Evolutionary conservation across 441 rosid species (phyloP).

Genomic region (Capsella rubella): DNA sequence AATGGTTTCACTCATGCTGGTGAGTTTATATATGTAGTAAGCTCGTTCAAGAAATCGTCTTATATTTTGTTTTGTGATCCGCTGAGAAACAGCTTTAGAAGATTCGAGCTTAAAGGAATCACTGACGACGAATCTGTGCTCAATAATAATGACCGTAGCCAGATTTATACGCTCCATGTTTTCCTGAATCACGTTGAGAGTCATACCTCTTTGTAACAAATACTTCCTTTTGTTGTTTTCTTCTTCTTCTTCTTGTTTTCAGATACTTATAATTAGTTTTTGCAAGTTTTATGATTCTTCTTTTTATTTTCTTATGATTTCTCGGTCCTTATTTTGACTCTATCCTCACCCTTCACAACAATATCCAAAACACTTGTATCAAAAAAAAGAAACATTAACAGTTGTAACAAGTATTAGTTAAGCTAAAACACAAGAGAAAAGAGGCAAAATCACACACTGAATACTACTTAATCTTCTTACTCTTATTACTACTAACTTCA

Average conservation of each 20-base stretch:
- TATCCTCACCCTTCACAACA: constrained; percentile 11
- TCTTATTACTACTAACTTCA: constrained; percentile 17
- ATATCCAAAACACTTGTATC: background rate
- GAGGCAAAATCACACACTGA: constrained; percentile 30
- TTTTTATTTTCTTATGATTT: background rate
- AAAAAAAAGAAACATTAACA: background rate
- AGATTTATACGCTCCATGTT: background rate
- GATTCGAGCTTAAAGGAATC: background rate
- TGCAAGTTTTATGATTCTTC: background rate
- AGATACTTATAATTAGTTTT: background rate
- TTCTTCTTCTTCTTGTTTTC: background rate
- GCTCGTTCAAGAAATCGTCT: background rate
- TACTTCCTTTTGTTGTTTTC: background rate
- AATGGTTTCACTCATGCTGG: constrained; percentile 4
- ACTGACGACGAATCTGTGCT: background rate
- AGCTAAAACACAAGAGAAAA: constrained; percentile 22
- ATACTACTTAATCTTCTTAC: constrained; percentile 27
- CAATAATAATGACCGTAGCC: background rate
- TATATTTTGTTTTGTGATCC: background rate
- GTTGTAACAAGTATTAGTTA: constrained; percentile 10
- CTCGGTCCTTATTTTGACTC: background rate
- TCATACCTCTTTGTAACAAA: background rate
- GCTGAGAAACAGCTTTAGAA: constrained; percentile 9
- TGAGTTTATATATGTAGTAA: background rate
- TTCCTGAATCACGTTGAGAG: background rate